A percentile compares a stretch with the other conserved stretches of the same genome.
Conservation (phyloP, 805 yeast species). For the Sungouiella blattae region DNA sequence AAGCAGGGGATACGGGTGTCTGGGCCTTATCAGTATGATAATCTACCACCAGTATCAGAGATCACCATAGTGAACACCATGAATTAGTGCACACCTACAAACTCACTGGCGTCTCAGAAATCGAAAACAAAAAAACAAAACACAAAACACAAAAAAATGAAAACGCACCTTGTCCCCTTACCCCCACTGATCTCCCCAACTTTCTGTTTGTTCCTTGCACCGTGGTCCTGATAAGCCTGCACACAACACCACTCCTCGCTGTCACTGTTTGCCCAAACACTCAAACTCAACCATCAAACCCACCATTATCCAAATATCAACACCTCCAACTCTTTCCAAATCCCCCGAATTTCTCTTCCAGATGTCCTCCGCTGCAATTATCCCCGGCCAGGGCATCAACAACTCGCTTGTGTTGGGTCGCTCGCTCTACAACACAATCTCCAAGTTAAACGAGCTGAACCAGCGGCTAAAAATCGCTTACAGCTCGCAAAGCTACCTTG, state of each 20-base stretch:
- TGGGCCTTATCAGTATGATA: no score
- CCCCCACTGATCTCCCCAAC: no score
- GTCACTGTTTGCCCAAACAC: background rate
- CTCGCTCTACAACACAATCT: constrained; percentile 25
- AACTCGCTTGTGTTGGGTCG: constrained; percentile 26
- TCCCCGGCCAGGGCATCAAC: constrained; percentile 39
- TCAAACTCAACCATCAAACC: background rate
- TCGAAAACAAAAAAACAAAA: no score
- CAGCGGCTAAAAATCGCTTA: constrained; percentile 29
- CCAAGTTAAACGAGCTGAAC: constrained; percentile 22
- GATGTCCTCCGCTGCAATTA: constrained; percentile 12
- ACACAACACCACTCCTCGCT: background rate
- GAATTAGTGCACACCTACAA: no score
- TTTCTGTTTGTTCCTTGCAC: background rate
- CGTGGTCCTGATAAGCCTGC: background rate
- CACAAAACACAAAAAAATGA: no score
- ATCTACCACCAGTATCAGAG: no score
- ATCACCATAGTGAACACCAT: no score
- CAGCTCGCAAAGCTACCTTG: constrained; percentile 24
- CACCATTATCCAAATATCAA: background rate
- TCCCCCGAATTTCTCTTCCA: no score
- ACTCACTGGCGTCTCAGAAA: no score
- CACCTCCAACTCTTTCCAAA: no score
- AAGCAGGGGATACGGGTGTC: no score
- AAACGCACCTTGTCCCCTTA: no score